Conservation (phyloP, 2,329 filamentous ascomycete genomes). For the Septoria petroselini region DNA sequence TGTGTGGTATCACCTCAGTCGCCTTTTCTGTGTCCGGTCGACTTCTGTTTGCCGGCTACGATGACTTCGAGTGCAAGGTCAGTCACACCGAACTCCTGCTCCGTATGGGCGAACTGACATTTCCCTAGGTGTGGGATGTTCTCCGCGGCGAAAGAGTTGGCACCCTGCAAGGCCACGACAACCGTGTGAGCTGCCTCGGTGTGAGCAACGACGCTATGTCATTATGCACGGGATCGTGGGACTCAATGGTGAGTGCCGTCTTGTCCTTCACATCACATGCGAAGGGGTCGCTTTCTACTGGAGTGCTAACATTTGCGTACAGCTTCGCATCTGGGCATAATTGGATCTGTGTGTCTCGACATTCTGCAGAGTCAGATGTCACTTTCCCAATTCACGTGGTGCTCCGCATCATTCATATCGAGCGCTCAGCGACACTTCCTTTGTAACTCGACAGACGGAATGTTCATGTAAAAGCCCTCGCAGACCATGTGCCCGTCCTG, state of each 20-base stretch:
- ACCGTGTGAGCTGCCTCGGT: conserved; percentile 96
- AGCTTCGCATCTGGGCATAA: conserved; percentile 55
- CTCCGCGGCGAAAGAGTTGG: conserved; percentile 96
- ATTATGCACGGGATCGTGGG: conserved; percentile 98
- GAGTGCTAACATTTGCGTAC: conserved; percentile 25
- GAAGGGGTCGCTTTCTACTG: no score
- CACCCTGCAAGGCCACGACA: conserved; percentile 94
- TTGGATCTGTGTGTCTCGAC: conserved; percentile 10
- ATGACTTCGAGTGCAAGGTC: conserved; percentile 99
- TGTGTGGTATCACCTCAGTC: conserved; percentile 97
- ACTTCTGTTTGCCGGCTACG: conserved; percentile 93
- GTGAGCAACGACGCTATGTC: conserved; percentile 99
- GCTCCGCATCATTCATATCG: not conserved
- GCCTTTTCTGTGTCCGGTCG: conserved; percentile 96
- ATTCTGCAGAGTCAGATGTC: not conserved
- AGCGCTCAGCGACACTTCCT: conserved; percentile 2
- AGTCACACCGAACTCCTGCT: conserved; percentile 32
- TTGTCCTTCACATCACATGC: no score
- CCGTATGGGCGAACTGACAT: not conserved
- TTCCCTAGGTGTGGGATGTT: conserved; percentile 85
- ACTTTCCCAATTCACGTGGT: not conserved
- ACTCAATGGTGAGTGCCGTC: conserved; percentile 96
- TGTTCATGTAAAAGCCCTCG: conserved; percentile 20
- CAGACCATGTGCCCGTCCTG: conserved; percentile 9
- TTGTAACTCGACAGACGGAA: conserved; percentile 15